Conservation (phyloP, 306 rosid genomes). For the Cicer chorassanicum region DNA sequence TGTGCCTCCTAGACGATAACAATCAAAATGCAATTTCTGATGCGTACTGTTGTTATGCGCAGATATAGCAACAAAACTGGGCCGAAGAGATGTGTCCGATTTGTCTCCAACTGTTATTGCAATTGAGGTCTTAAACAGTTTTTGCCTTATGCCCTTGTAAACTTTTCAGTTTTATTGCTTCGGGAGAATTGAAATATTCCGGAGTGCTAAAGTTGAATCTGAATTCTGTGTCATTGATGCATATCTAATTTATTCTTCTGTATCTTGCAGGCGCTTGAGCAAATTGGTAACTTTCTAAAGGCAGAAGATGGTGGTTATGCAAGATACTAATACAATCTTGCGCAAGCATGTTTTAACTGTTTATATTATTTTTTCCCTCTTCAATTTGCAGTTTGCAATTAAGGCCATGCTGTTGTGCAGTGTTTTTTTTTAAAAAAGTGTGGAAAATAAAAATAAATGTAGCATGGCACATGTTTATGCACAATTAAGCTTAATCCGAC, state of each 20-base stretch:
- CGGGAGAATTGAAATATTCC: slow-evolving; percentile 11
- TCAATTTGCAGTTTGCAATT: slow-evolving; percentile 34
- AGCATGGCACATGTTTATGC: slow-evolving; percentile 38
- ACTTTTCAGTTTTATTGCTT: background rate
- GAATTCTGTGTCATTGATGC: background rate
- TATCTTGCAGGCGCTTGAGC: slow-evolving; percentile 75
- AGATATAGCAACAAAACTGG: slow-evolving; percentile 81
- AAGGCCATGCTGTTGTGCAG: slow-evolving; percentile 42
- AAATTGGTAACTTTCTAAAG: slow-evolving; percentile 65
- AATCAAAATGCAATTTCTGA: slow-evolving; percentile 9
- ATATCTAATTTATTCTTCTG: slow-evolving; percentile 27
- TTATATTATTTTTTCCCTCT: slow-evolving; percentile 15
- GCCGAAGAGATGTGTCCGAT: slow-evolving; percentile 62
- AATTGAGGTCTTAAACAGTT: slow-evolving; percentile 70
- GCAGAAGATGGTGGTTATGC: slow-evolving; percentile 50
- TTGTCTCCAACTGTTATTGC: slow-evolving; percentile 82
- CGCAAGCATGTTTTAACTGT: slow-evolving; percentile 33
- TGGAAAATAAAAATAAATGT: slow-evolving; percentile 25
- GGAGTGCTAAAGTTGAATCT: slow-evolving; percentile 13
- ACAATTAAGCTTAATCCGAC: slow-evolving; percentile 26
- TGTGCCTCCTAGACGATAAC: slow-evolving; percentile 32
- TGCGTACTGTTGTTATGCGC: slow-evolving; percentile 39
- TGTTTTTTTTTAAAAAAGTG: slow-evolving; percentile 33
- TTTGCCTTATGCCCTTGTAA: slow-evolving; percentile 39
- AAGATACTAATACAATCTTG: slow-evolving; percentile 40